These are phyloP conservation scores for Tylopilus plumbeoviolaceoides DNA, from an alignment of 768 basidiomycete species.

Conservation along the genomic window DNA sequence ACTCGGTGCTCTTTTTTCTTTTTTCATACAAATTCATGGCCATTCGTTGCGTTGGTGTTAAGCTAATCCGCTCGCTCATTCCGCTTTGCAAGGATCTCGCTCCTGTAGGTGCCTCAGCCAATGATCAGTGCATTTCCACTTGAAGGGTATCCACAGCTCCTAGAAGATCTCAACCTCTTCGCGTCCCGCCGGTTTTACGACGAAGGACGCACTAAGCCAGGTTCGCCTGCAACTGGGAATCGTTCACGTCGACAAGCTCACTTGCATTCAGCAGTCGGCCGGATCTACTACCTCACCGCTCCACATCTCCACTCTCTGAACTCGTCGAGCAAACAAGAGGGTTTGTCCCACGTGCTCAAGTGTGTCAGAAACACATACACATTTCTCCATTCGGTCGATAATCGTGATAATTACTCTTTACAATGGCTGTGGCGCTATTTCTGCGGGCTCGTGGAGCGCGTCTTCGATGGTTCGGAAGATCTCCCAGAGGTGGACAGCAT, in stretches of 20 bases:
- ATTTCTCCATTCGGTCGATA: conserved; percentile 68
- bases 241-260: conserved; percentile 71
- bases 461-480: conserved; percentile 71
- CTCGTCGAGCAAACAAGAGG: conserved; percentile 63
- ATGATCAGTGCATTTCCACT: conserved; percentile 70
- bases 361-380: conserved; percentile 81
- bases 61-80: conserved; percentile 57
- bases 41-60: conserved; percentile 58
- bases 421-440: conserved; percentile 87
- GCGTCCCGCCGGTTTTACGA: conserved; percentile 83
- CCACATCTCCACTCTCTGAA: conserved; percentile 68
- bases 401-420: conserved; percentile 70
- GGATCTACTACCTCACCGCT: conserved; percentile 85
- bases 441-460: conserved; percentile 81
- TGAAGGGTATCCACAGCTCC: conserved; percentile 68
- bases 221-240: conserved; percentile 41
- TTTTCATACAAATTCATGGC: conserved; percentile 51
- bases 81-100: conserved; percentile 43
- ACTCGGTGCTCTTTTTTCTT: conserved; percentile 70
- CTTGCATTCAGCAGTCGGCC: conserved; percentile 80
- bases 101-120: conserved; percentile 27
- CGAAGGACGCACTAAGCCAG: conserved; percentile 48
- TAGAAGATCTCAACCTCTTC: conserved; percentile 80
- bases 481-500: conserved; percentile 74
- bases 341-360: conserved; percentile 75